These are phyloP conservation scores for Yamadazyma friedrichii DNA, from an alignment of 1,139 yeast genomes.

Conservation along the genomic window DNA sequence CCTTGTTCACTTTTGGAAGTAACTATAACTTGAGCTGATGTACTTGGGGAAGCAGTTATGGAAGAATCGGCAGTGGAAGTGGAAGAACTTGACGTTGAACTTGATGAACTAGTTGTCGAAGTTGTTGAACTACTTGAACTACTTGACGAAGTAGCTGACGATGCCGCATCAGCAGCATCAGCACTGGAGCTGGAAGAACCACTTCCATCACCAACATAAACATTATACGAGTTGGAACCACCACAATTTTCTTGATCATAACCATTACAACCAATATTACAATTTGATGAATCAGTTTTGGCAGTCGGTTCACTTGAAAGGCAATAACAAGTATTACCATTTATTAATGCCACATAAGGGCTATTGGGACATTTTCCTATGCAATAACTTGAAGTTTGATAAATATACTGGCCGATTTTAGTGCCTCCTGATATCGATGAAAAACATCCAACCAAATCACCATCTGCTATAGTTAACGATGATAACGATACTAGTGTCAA, in stretches of 20 bases:
- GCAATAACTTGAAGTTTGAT: slow-evolving; percentile 54
- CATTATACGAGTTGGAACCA: slow-evolving; percentile 44
- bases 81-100: slow-evolving; percentile 8
- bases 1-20: slow-evolving; percentile 17
- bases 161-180: slow-evolving; percentile 3
- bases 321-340: slow-evolving; percentile 66
- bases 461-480: slow-evolving; percentile 7
- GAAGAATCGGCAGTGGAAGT: slow-evolving; percentile 8
- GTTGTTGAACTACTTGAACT: slow-evolving; percentile 18
- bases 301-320: slow-evolving; percentile 53
- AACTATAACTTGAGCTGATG: slow-evolving; percentile 13
- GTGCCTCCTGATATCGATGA: slow-evolving; percentile 27
- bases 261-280: slow-evolving; percentile 52
- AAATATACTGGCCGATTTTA: slow-evolving; percentile 37
- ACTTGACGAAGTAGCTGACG: slow-evolving; percentile 18
- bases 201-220: slow-evolving; percentile 31
- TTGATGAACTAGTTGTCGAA: slow-evolving; percentile 6
- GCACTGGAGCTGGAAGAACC: slow-evolving; percentile 7
- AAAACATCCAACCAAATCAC: slow-evolving; percentile 31
- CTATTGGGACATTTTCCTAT: slow-evolving; percentile 42
- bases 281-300: slow-evolving; percentile 24
- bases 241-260: slow-evolving; percentile 57
- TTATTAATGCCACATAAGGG: slow-evolving; percentile 57
- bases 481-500: not conserved
- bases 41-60: slow-evolving; percentile 10